Percentiles rank a stretch among this genome's conserved stretches.
Evolutionary conservation across 2,329 filamentous ascomycete species (phyloP).

Genomic region (Pseudonectria buxi): DNA sequence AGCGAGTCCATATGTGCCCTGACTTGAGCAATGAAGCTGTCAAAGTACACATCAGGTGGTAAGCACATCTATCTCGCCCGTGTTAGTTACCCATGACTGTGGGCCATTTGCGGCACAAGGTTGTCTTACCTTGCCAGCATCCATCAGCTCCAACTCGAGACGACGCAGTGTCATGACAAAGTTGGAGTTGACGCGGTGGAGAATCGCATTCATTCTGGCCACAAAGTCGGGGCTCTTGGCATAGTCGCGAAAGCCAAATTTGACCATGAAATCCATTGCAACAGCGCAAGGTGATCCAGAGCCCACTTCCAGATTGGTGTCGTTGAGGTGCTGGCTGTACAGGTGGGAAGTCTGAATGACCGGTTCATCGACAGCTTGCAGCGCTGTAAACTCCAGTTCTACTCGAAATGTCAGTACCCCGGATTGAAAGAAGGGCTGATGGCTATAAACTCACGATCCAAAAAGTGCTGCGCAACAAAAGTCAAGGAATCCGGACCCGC

Average conservation of each 20-base stretch:
- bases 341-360: slow-evolving; percentile 36
- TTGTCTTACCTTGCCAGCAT: slow-evolving; percentile 44
- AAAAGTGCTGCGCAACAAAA: slow-evolving; percentile 38
- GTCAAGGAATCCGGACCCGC: slow-evolving; percentile 33
- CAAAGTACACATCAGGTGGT: slow-evolving; percentile 30
- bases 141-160: slow-evolving; percentile 45
- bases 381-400: slow-evolving; percentile 42
- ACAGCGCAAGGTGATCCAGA: slow-evolving; percentile 28
- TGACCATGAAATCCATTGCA: slow-evolving; percentile 31
- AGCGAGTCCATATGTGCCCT: slow-evolving; percentile 37
- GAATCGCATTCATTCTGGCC: slow-evolving; percentile 28
- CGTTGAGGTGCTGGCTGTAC: slow-evolving; percentile 34
- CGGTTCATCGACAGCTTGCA: slow-evolving; percentile 22
- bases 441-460: slow-evolving; percentile 38
- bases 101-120: neutral
- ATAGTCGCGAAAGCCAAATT: slow-evolving; percentile 30
- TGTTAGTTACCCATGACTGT: slow-evolving; percentile 8
- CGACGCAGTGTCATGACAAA: slow-evolving; percentile 36
- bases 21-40: slow-evolving; percentile 35
- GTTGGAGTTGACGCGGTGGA: slow-evolving; percentile 29
- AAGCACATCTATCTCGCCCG: slow-evolving; percentile 29
- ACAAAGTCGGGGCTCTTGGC: slow-evolving; percentile 24
- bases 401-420: slow-evolving; percentile 1
- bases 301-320: slow-evolving; percentile 19
- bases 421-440: neutral